A percentile compares a stretch with the other conserved stretches of the same genome.
Evolutionary conservation across 805 yeast genomes (phyloP).

Genomic region (Ogataea ganodermae): DNA sequence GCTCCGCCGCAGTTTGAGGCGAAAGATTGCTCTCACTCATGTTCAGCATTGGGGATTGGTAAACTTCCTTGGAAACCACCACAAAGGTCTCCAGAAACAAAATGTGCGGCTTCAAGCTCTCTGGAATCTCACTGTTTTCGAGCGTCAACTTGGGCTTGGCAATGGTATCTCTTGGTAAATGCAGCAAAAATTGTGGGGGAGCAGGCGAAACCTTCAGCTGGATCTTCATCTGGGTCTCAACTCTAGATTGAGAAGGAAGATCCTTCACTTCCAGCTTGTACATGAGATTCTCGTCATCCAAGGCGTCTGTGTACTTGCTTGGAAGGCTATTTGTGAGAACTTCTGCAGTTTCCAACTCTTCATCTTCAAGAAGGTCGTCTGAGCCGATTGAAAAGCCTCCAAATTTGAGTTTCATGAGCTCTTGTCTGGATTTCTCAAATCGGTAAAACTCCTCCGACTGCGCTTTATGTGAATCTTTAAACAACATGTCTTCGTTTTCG

Average conservation of each 20-base stretch:
- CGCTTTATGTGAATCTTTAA: conserved; percentile 13
- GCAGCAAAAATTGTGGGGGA: conserved; percentile 71
- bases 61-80: conserved; percentile 36
- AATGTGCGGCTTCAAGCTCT: conserved; percentile 52
- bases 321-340: conserved; percentile 34
- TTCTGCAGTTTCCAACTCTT: conserved; percentile 25
- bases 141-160: conserved; percentile 84
- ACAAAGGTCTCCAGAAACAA: conserved; percentile 78
- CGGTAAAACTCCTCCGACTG: conserved; percentile 30
- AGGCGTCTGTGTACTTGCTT: conserved; percentile 27
- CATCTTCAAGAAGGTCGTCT: conserved; percentile 11
- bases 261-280: conserved; percentile 56
- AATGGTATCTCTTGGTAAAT: conserved; percentile 83
- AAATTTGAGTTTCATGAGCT: conserved; percentile 53
- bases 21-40: conserved; percentile 1
- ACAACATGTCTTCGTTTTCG: conserved; percentile 11
- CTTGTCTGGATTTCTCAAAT: conserved; percentile 50
- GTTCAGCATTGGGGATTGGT: not conserved
- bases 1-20: conserved; percentile 3
- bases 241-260: conserved; percentile 82
- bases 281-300: conserved; percentile 29
- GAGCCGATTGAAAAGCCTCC: conserved; percentile 36
- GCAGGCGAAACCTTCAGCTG: conserved; percentile 69
- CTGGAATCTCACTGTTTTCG: conserved; percentile 46
- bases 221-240: conserved; percentile 92